Evolutionary conservation across 164 flowering plant species (phyloP).

Genomic region (Nelumbo lutea): DNA sequence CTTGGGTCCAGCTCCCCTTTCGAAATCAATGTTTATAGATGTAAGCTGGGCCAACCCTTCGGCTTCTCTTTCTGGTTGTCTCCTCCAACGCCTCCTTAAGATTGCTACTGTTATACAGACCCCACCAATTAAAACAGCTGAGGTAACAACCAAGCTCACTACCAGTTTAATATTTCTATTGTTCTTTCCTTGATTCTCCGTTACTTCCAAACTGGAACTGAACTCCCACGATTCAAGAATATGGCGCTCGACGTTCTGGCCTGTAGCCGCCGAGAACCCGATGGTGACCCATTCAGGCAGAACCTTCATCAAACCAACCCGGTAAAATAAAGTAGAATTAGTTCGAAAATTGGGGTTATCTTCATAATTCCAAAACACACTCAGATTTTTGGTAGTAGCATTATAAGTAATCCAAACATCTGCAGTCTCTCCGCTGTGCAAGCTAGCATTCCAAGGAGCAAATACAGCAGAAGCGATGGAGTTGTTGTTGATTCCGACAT

Average conservation of each 20-base stretch:
- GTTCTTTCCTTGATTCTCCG: slow-evolving; percentile 1
- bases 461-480: slow-evolving; percentile 16
- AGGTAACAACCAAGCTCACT: slow-evolving; percentile 15
- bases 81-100: neutral
- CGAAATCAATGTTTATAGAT: slow-evolving; percentile 14
- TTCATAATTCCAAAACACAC: slow-evolving; percentile 20
- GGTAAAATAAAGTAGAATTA: slow-evolving; percentile 29
- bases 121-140: slow-evolving; percentile 9
- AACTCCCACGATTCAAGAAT: slow-evolving; percentile 29
- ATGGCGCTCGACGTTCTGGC: slow-evolving; percentile 14
- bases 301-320: slow-evolving; percentile 26
- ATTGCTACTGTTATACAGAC: neutral
- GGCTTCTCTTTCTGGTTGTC: neutral
- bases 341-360: slow-evolving; percentile 8
- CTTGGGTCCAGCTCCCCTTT: slow-evolving; percentile 18
- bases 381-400: slow-evolving; percentile 23
- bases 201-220: slow-evolving; percentile 23
- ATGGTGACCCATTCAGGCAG: slow-evolving; percentile 37
- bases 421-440: slow-evolving; percentile 15
- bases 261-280: slow-evolving; percentile 27
- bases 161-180: neutral
- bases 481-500: slow-evolving; percentile 28
- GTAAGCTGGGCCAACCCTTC: slow-evolving; percentile 1
- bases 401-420: slow-evolving; percentile 26
- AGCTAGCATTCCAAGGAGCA: slow-evolving; percentile 21